phyloP scores from a whole-genome alignment of 768 basidiomycete genomes.

The Termitomyces sp. region DNA sequence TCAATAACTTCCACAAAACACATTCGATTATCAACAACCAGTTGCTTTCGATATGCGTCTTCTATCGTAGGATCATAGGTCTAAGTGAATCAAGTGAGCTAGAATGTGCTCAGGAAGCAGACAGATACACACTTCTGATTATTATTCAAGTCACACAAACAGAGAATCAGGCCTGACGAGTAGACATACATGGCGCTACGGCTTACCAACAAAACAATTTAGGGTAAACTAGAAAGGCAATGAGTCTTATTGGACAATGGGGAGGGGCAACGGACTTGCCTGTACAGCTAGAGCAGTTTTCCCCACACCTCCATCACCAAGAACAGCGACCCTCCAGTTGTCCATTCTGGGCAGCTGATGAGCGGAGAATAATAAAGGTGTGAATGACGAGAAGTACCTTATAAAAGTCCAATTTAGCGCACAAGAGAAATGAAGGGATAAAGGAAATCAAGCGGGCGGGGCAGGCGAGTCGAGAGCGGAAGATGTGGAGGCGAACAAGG shows the following conservation, averaged over 20 bases:
- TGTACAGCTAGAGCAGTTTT: slow-evolving; percentile 97
- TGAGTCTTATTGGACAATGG: slow-evolving; percentile 6
- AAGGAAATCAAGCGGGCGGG: slow-evolving; percentile 18
- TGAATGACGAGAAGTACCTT: slow-evolving; percentile 18
- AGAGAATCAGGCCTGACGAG: slow-evolving; percentile 2
- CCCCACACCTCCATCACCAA: slow-evolving; percentile 96
- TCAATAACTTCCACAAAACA: slow-evolving; percentile 97
- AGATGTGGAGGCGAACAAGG: slow-evolving; percentile 21
- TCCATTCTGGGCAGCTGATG: slow-evolving; percentile 58
- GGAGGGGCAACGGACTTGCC: slow-evolving; percentile 41
- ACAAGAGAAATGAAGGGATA: slow-evolving; percentile 21
- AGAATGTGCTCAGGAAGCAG: slow-evolving; percentile 3
- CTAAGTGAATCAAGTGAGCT: slow-evolving; percentile 36
- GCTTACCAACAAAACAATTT: slow-evolving; percentile 92
- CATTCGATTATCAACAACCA: slow-evolving; percentile 92
- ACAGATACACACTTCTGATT: slow-evolving; percentile 48
- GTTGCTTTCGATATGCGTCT: slow-evolving; percentile 94
- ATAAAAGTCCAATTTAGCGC: slow-evolving; percentile 30
- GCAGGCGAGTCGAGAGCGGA: slow-evolving; percentile 21
- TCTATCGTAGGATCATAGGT: slow-evolving; percentile 99
- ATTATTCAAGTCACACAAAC: background rate
- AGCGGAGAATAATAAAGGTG: slow-evolving; percentile 14
- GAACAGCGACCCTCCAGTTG: slow-evolving; percentile 92
- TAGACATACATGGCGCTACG: slow-evolving; percentile 10
- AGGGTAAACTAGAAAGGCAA: slow-evolving; percentile 72